Base-by-base conservation (phyloP, 225 moss, liverwort and hornwort species). In the Straminergon stramineum region DNA sequence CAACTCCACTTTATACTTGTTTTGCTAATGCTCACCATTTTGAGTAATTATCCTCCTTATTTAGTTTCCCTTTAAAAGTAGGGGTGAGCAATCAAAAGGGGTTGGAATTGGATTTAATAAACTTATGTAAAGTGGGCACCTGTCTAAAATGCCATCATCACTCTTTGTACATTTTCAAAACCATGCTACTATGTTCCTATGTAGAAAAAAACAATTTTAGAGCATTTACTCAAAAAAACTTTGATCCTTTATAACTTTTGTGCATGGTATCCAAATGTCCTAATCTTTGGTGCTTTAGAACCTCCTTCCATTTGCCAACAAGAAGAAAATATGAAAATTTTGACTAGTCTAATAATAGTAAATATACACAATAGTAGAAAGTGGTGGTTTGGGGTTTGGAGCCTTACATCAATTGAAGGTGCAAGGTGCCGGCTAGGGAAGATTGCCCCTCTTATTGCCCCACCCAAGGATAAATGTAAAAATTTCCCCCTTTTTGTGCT, bases 21-120 rank as follows among this genome's bases (percentile, higher is more conserved):
- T 31, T 11, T 31, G 16, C 8, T 48, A 75, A 18, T 48, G 31
- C 31, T 48, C 11, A 75, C 48, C 4, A 51, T 51, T 31, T 75
- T 7, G 1, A 0, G 1, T 18, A 48, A 48, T 7, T 48, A 7
- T 75, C 7, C 0, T 75, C 7, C 2, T 0, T 31, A 2, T 7
- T 75, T 1, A 32, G 0, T 52, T 76, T 20, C 7, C 21, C 5
- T 52, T 52, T 13, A 76, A 52, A 52, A 21, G 2, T 76, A 52
- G 32, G 2, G 8, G 3, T 34, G 8, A 8, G 34, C 13, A 76
- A 2, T 76, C 0, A 7, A 0, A 2, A 76, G 7, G 76, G 9
- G 0, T 32, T 32, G 28, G 7, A 76, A 76, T 21, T 34, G 1
- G 8, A 0, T 21, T 8, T 52, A 0, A 3, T 53, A 21, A 34